These are phyloP conservation scores for Geoglossum cookeanum DNA, from an alignment of 2,329 filamentous ascomycete species.

Conservation along the genomic window DNA sequence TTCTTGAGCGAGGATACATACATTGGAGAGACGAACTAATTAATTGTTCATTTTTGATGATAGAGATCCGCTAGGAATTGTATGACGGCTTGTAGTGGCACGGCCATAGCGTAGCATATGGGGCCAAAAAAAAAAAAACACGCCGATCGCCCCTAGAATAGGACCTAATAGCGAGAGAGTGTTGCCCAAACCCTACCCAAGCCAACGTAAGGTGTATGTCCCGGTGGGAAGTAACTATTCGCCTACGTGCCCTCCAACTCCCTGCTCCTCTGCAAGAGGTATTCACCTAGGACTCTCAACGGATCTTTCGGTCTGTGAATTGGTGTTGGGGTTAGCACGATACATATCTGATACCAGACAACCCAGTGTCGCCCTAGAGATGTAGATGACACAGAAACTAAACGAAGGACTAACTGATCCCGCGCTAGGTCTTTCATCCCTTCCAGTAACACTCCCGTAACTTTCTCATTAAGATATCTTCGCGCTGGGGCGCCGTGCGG, in stretches of 20 bases:
- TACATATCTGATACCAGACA: background rate
- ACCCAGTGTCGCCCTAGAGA: background rate
- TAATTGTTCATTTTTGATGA: background rate
- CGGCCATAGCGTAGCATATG: background rate
- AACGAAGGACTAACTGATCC: constrained; percentile 40
- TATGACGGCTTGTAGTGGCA: background rate
- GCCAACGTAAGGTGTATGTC: background rate
- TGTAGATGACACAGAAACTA: background rate
- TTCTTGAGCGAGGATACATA: background rate
- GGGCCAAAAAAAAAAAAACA: background rate
- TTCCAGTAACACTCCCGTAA: constrained; percentile 48
- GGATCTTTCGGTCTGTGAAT: constrained; percentile 42
- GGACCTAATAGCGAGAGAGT: background rate
- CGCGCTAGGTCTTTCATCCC: constrained; percentile 56
- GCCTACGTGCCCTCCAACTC: constrained; percentile 32
- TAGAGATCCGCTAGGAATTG: background rate
- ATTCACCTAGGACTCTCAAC: constrained; percentile 50
- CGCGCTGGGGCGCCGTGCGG: constrained; percentile 49
- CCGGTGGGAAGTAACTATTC: background rate
- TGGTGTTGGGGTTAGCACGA: constrained; percentile 1
- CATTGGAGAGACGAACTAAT: no score
- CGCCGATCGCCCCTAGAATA: background rate
- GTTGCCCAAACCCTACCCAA: background rate
- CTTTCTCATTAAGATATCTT: constrained; percentile 51
- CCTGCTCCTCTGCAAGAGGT: constrained; percentile 45